phyloP scores from a whole-genome alignment of 495 filamentous ascomycete species.

The Terfezia claveryi region DNA sequence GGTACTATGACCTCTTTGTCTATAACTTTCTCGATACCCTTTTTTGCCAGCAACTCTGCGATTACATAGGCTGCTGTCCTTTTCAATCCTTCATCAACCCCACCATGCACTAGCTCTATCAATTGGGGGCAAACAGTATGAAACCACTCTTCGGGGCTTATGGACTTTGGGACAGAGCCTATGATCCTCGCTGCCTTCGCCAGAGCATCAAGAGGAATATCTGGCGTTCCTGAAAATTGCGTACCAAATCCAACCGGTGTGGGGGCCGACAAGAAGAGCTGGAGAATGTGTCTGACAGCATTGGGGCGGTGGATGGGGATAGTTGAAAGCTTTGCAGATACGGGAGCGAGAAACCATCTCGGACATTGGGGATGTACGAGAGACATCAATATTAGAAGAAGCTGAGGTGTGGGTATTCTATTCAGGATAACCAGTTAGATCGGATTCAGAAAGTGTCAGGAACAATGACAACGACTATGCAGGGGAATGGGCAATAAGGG shows the following conservation, averaged over 20 bases:
- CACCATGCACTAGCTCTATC: conserved; percentile 29
- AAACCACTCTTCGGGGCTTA: conserved; percentile 28
- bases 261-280: conserved; percentile 14
- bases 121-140: conserved; percentile 32
- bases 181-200: conserved; percentile 35
- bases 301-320: conserved; percentile 12
- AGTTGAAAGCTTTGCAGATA: conserved; percentile 11
- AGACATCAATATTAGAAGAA: conserved; percentile 11
- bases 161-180: conserved; percentile 30
- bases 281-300: conserved; percentile 13
- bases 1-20: conserved; percentile 34
- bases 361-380: conserved; percentile 14
- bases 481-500: too few relatives aligned
- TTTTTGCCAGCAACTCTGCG: conserved; percentile 35
- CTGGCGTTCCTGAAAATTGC: neutral
- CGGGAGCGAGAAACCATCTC: conserved; percentile 1
- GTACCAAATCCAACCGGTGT: conserved; percentile 1
- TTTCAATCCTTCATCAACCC: conserved; percentile 26
- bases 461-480: neutral
- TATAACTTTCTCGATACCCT: conserved; percentile 30
- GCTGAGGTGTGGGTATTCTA: conserved; percentile 11
- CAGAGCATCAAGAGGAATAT: conserved; percentile 35
- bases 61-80: conserved; percentile 36
- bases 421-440: neutral
- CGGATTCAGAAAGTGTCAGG: conserved; percentile 1